Percentiles rank a stretch among this genome's conserved stretches.
phyloP scores from a whole-genome alignment of 2,329 filamentous ascomycete species.

The Fusarium sublunatum region DNA sequence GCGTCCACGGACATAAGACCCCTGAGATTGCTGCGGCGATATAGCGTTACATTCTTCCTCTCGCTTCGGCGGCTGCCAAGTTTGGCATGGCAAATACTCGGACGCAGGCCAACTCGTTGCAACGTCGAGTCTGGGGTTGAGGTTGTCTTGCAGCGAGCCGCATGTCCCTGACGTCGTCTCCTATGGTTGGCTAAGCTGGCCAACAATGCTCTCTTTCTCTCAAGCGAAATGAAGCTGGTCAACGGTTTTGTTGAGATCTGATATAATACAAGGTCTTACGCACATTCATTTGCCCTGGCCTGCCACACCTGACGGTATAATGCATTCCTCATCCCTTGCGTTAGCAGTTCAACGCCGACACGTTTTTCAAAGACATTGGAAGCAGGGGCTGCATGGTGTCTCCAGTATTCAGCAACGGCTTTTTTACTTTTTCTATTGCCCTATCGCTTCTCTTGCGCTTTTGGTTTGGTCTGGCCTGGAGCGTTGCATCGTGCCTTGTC shows the following conservation, averaged over 20 bases:
- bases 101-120: constrained; percentile 8
- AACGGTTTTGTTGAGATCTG: constrained; percentile 5
- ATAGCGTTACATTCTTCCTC: constrained; percentile 30
- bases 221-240: constrained; percentile 18
- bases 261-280: constrained; percentile 9
- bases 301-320: not conserved
- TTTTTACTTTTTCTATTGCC: constrained; percentile 8
- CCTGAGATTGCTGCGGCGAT: constrained; percentile 35
- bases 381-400: constrained; percentile 28
- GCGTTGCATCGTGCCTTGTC: constrained; percentile 41
- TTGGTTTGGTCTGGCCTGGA: constrained; percentile 26
- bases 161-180: constrained; percentile 21
- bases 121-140: constrained; percentile 16
- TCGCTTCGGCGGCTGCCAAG: constrained; percentile 36
- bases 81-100: constrained; percentile 8
- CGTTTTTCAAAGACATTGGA: constrained; percentile 38
- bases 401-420: constrained; percentile 26
- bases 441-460: constrained; percentile 14
- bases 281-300: constrained; percentile 1
- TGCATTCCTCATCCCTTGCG: constrained; percentile 16
- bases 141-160: constrained; percentile 17
- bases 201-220: not conserved
- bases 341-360: constrained; percentile 23
- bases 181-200: constrained; percentile 5
- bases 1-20: constrained; percentile 17